Percentiles rank a stretch among this genome's conserved stretches.
phyloP scores from a whole-genome alignment of 2,329 filamentous ascomycete species.

The Alternaria solani region DNA sequence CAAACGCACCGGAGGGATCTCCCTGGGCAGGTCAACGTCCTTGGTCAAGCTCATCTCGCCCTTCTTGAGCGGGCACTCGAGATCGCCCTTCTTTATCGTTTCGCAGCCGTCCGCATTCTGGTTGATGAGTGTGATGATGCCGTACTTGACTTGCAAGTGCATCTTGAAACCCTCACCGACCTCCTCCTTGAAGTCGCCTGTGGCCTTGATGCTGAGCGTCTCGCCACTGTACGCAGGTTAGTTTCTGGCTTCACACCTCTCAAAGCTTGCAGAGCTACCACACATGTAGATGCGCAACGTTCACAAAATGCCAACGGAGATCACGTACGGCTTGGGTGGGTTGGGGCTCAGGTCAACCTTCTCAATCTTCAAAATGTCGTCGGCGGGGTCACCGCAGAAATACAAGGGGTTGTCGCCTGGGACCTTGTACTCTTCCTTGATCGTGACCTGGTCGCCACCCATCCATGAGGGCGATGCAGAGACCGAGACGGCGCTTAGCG shows the following conservation, averaged over 20 bases:
- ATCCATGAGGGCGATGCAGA: conserved; percentile 49
- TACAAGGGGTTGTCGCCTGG: conserved; percentile 85
- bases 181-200: conserved; percentile 74
- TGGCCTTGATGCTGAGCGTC: conserved; percentile 79
- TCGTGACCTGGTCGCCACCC: conserved; percentile 58
- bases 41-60: conserved; percentile 78
- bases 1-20: conserved; percentile 84
- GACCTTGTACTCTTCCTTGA: conserved; percentile 68
- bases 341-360: conserved; percentile 84
- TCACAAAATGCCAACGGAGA: not conserved
- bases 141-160: conserved; percentile 88
- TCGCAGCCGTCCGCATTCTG: conserved; percentile 87
- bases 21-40: conserved; percentile 80
- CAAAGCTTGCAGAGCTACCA: not conserved
- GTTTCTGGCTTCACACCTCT: not conserved
- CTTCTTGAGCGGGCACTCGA: conserved; percentile 86
- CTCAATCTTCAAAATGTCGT: conserved; percentile 78
- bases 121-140: conserved; percentile 86
- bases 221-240: conserved; percentile 67
- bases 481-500: conserved; percentile 57
- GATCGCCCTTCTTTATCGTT: conserved; percentile 84
- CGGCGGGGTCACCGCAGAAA: conserved; percentile 74
- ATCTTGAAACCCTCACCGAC: conserved; percentile 84
- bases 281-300: not conserved
- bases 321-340: conserved; percentile 81